Percentiles rank a stretch among this genome's conserved stretches.
These are phyloP conservation scores for Vitis riparia DNA, from an alignment of 164 flowering plant species.

Conservation along the genomic window DNA sequence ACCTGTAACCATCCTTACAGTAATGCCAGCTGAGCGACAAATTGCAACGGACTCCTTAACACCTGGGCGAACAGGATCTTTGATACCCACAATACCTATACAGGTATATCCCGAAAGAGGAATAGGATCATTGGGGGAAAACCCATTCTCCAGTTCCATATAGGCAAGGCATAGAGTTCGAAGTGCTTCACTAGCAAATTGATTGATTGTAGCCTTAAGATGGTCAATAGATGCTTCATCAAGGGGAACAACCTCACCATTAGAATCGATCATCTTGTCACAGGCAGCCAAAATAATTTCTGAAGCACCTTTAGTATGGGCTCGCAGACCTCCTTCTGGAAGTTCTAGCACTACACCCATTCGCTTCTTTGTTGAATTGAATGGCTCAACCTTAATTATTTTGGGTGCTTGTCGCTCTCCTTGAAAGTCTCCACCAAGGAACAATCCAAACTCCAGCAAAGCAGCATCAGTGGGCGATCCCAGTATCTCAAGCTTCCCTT, in stretches of 20 bases:
- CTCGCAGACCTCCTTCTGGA: slow-evolving; percentile 62
- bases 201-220: slow-evolving; percentile 51
- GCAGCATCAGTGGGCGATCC: slow-evolving; percentile 81
- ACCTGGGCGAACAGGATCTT: slow-evolving; percentile 83
- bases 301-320: slow-evolving; percentile 78
- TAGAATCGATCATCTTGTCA: slow-evolving; percentile 58
- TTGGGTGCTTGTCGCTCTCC: slow-evolving; percentile 42
- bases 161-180: slow-evolving; percentile 76
- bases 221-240: slow-evolving; percentile 44
- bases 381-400: slow-evolving; percentile 74
- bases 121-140: slow-evolving; percentile 39
- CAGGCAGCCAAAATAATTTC: slow-evolving; percentile 76
- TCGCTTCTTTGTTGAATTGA: slow-evolving; percentile 74
- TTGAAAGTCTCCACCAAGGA: slow-evolving; percentile 71
- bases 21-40: slow-evolving; percentile 71
- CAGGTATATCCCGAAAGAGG: slow-evolving; percentile 63
- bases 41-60: slow-evolving; percentile 73
- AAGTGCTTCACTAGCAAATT: slow-evolving; percentile 76
- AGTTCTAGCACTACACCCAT: slow-evolving; percentile 75
- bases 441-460: slow-evolving; percentile 60
- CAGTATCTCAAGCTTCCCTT: slow-evolving; percentile 53
- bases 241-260: slow-evolving; percentile 59
- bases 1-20: slow-evolving; percentile 81
- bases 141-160: slow-evolving; percentile 50
- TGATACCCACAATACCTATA: slow-evolving; percentile 74